Conservation (phyloP, 345 rosid genomes). For the Syzygium jambos region DNA sequence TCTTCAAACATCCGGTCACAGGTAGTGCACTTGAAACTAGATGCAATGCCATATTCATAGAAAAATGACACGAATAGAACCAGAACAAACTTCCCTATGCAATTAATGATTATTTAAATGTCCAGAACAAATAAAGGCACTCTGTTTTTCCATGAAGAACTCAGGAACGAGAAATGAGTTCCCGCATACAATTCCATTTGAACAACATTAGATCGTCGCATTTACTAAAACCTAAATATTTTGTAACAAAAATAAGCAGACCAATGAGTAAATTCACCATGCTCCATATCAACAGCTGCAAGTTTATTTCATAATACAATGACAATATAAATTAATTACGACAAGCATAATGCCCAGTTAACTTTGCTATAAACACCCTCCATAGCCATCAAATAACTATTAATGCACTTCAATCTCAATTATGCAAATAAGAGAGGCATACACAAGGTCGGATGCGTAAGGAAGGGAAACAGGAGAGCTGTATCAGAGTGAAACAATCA, state of each 20-base stretch:
- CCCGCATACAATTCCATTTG: background rate
- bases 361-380: background rate
- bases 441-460: background rate
- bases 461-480: background rate
- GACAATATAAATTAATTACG: background rate
- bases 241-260: background rate
- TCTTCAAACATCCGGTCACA: background rate
- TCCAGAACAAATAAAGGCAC: background rate
- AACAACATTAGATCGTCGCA: background rate
- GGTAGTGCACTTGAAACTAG: background rate
- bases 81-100: background rate
- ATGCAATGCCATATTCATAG: background rate
- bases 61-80: background rate
- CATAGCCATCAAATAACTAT: background rate
- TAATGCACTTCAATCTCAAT: background rate
- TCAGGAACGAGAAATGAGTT: background rate
- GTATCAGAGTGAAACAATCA: background rate
- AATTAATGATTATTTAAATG: background rate
- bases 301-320: background rate
- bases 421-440: background rate
- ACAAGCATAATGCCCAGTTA: background rate
- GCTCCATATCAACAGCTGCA: background rate
- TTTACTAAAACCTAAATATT: background rate
- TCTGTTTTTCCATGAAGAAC: background rate
- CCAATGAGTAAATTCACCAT: background rate